Conservation (phyloP, 2,329 filamentous ascomycete genomes). For the Colletotrichum cuscutae region DNA sequence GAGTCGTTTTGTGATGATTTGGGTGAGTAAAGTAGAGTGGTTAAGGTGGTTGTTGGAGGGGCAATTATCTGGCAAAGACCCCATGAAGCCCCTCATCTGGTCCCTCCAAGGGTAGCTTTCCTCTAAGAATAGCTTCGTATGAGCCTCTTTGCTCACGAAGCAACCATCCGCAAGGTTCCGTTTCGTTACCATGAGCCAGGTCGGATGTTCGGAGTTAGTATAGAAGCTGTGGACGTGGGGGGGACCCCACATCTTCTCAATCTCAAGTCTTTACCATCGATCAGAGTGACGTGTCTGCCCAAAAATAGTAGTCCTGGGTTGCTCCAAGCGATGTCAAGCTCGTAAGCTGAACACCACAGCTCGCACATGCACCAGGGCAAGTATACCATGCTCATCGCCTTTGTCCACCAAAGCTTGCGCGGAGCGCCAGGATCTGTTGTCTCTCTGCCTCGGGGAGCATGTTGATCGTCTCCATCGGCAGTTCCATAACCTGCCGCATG, state of each 20-base stretch:
- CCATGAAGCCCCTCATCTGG: background rate
- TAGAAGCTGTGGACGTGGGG: background rate
- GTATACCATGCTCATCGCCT: slow-evolving; percentile 39
- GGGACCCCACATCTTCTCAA: background rate
- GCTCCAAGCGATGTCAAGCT: background rate
- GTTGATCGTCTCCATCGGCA: slow-evolving; percentile 85
- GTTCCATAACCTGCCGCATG: slow-evolving; percentile 82
- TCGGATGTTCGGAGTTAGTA: too few species aligned
- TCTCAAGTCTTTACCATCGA: background rate
- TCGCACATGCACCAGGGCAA: background rate
- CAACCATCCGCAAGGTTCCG: background rate
- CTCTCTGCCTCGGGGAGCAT: slow-evolving; percentile 79
- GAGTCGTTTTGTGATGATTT: slow-evolving; percentile 1
- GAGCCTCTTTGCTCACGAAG: background rate
- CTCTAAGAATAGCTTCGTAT: slow-evolving; percentile 19
- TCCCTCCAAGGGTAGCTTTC: background rate
- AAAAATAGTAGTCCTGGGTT: background rate
- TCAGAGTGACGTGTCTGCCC: background rate
- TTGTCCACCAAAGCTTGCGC: slow-evolving; percentile 68
- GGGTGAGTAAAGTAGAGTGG: background rate
- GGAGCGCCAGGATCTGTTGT: slow-evolving; percentile 81
- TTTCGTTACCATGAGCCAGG: background rate
- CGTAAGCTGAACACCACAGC: background rate
- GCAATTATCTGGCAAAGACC: background rate
- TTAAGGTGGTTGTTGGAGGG: background rate